Evolutionary conservation across 2,329 filamentous ascomycete genomes (phyloP), one percentile per base, ranked within the genome.

Genomic region (Ceratocystis destructans): DNA sequence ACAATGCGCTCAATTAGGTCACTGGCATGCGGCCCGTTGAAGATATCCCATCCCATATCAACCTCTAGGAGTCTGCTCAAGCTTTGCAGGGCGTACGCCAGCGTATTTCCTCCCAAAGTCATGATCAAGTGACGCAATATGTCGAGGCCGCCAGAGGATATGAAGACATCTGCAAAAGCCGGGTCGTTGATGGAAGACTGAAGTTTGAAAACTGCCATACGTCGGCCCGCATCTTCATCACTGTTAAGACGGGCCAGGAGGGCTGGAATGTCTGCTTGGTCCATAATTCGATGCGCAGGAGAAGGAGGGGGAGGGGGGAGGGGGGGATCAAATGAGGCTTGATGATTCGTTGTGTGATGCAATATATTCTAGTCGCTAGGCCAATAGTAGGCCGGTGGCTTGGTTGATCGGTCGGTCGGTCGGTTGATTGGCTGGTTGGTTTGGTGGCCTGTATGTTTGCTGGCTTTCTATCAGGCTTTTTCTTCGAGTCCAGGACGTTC

Each of bases 141-240:
- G 70, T 86, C 82, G 70, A 97, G 81, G 3, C 94, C 94, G 67
- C 91, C 91, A 62, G 91, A 89, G 64, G 88, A 86, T 69, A 97
- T 96, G 78, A 99, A 99, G 71, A 95, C 86, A 75, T 97, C 94
- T 72, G 94, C 94, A 75, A 97, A 97, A 63, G 91, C 88, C 31
- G 93, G 93, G 77, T 99, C 94, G 74, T 92, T 93, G 76, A 99
- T 96, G 69, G 90, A 91, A 70, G 84, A 87, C 77, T 99, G 94
- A 70, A 99, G 85, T 79, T 96, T 96, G 83, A 99, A 99, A 69
- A 95, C 94, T 68, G 94, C 94, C 90, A 97, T 96, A 77, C 99
- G 99, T 73, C 92, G 90, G 71, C 90, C 87, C 66, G 90, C 92
- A 80, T 99, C 94, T 77, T 96, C 84, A 71, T 87, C 83, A 76